Conservation (phyloP, 495 filamentous ascomycete species). For the Xylaria curta region DNA sequence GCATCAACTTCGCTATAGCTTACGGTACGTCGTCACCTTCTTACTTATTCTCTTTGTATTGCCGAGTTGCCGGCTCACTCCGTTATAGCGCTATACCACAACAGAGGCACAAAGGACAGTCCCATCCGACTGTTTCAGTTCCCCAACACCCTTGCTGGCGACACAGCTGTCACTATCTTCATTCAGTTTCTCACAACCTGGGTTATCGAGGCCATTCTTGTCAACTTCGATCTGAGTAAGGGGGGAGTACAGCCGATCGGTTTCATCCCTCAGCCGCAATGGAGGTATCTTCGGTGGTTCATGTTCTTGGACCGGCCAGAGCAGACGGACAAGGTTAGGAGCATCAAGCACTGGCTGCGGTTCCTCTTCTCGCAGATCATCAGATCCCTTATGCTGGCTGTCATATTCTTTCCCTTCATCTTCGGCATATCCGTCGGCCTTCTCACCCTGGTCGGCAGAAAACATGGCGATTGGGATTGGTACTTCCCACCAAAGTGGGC, state of each 20-base stretch:
- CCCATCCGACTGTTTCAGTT: slow-evolving; percentile 50
- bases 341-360: slow-evolving; percentile 37
- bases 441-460: slow-evolving; percentile 41
- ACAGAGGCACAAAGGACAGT: slow-evolving; percentile 27
- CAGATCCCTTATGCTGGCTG: slow-evolving; percentile 40
- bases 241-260: slow-evolving; percentile 49
- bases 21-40: slow-evolving; percentile 39
- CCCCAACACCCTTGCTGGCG: slow-evolving; percentile 52
- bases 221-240: slow-evolving; percentile 46
- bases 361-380: slow-evolving; percentile 37
- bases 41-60: neutral
- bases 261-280: slow-evolving; percentile 41
- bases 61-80: neutral
- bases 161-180: slow-evolving; percentile 43
- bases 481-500: slow-evolving; percentile 48
- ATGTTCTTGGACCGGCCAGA: slow-evolving; percentile 44
- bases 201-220: slow-evolving; percentile 40
- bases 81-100: slow-evolving; percentile 35
- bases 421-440: slow-evolving; percentile 52
- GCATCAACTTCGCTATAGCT: slow-evolving; percentile 53
- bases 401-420: slow-evolving; percentile 38
- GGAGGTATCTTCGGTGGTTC: slow-evolving; percentile 44
- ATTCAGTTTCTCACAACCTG: slow-evolving; percentile 41
- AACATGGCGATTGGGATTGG: slow-evolving; percentile 42
- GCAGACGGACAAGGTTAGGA: slow-evolving; percentile 34